phyloP scores from a whole-genome alignment of 2,329 filamentous ascomycete genomes.

The Camillea tinctor region DNA sequence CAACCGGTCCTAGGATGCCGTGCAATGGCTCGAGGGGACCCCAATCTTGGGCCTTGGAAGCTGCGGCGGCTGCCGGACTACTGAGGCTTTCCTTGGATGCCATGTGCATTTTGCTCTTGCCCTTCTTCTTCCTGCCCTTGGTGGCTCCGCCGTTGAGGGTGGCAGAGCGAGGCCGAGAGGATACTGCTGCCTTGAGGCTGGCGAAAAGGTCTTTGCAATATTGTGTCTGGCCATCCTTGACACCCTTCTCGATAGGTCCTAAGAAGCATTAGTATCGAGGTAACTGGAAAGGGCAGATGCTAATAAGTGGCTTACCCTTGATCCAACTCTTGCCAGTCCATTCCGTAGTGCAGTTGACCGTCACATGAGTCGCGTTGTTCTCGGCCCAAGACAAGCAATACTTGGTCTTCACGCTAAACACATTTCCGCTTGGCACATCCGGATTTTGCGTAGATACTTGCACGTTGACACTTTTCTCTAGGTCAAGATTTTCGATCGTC shows the following conservation, averaged over 20 bases:
- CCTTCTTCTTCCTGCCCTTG: conserved; percentile 63
- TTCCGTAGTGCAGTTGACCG: conserved; percentile 87
- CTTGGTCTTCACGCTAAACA: conserved; percentile 88
- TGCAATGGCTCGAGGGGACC: conserved; percentile 79
- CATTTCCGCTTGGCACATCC: conserved; percentile 90
- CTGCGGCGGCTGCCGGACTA: conserved; percentile 40
- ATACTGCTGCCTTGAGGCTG: conserved; percentile 70
- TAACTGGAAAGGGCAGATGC: neutral
- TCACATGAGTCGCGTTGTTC: conserved; percentile 77
- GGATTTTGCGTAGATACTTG: conserved; percentile 83
- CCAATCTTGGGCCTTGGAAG: conserved; percentile 57
- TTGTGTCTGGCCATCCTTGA: conserved; percentile 81
- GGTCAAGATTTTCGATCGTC: conserved; percentile 77
- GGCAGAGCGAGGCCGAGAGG: conserved; percentile 56
- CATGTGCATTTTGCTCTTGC: conserved; percentile 49
- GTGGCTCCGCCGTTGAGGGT: conserved; percentile 44
- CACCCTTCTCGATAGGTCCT: conserved; percentile 96
- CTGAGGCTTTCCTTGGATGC: conserved; percentile 41
- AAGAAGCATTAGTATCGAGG: conserved; percentile 29
- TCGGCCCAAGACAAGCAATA: conserved; percentile 95
- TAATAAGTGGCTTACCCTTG: conserved; percentile 63
- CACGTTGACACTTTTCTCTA: conserved; percentile 85
- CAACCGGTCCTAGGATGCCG: conserved; percentile 65
- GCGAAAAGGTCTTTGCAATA: conserved; percentile 81
- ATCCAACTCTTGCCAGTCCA: conserved; percentile 99